Evolutionary conservation across 148 eudicot species (phyloP).

Genomic region (Linanthus parryae): DNA sequence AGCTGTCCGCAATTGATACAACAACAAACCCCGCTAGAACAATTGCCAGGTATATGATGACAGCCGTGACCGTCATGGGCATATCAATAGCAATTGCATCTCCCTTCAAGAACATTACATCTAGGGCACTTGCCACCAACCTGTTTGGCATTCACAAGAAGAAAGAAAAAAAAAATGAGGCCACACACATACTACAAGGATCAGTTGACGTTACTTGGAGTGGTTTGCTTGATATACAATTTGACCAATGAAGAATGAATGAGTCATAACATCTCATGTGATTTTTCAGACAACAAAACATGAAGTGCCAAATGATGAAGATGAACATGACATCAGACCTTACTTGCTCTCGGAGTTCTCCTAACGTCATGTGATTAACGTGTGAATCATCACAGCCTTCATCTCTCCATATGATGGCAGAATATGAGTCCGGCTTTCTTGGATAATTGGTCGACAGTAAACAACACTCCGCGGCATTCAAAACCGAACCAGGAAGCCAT

Average conservation of each 20-base stretch:
- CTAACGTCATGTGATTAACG: slow-evolving; percentile 47
- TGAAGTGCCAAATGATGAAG: neutral
- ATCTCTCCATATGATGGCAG: slow-evolving; percentile 73
- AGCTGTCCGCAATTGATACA: slow-evolving; percentile 93
- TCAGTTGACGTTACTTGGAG: too few relatives aligned
- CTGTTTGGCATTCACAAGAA: slow-evolving; percentile 22
- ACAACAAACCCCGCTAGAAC: slow-evolving; percentile 72
- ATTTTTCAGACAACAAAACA: too few relatives aligned
- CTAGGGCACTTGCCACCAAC: slow-evolving; percentile 85
- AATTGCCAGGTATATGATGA: slow-evolving; percentile 79
- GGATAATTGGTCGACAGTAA: slow-evolving; percentile 42
- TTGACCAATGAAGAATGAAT: too few relatives aligned
- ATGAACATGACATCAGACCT: slow-evolving; percentile 35
- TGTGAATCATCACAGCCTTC: slow-evolving; percentile 53
- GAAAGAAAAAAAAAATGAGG: neutral
- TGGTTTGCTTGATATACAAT: too few relatives aligned
- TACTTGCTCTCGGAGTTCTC: slow-evolving; percentile 72
- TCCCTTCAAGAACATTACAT: slow-evolving; percentile 60
- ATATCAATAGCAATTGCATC: slow-evolving; percentile 91
- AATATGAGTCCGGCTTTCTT: slow-evolving; percentile 47
- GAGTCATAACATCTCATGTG: too few relatives aligned
- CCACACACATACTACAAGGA: neutral
- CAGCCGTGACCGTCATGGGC: slow-evolving; percentile 90
- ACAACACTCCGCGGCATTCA: slow-evolving; percentile 84
- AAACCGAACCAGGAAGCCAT: slow-evolving; percentile 86